Evolutionary conservation across 345 rosid genomes (phyloP).

Genomic region (Sonneratia caseolaris): DNA sequence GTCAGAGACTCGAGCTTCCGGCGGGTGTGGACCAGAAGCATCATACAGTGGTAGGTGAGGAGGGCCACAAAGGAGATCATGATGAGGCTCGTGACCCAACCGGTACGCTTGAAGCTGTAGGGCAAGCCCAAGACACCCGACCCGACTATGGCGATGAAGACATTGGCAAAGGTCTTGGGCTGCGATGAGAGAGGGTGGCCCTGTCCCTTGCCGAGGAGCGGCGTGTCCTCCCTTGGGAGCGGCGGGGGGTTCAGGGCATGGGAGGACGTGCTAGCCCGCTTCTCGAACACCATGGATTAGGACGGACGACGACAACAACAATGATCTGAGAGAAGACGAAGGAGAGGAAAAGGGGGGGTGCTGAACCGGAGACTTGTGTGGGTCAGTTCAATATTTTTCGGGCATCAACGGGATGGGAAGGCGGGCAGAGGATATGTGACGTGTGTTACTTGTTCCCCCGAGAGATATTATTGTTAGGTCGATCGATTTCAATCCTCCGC

Average conservation of each 20-base stretch:
- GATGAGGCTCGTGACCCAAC: conserved; percentile 70
- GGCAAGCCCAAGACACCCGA: conserved; percentile 91
- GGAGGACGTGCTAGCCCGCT: conserved; percentile 38
- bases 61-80: conserved; percentile 48
- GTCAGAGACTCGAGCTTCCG: conserved; percentile 50
- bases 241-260: conserved; percentile 16
- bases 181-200: conserved; percentile 38
- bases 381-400: too few species aligned
- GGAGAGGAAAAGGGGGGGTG: not conserved
- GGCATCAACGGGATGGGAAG: too few species aligned
- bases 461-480: too few species aligned
- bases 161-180: conserved; percentile 75
- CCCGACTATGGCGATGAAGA: conserved; percentile 78
- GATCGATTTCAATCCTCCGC: too few species aligned
- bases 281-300: conserved; percentile 32
- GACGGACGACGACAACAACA: not conserved
- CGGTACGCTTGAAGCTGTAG: conserved; percentile 77
- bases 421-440: too few species aligned
- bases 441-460: too few species aligned
- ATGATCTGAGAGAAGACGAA: not conserved
- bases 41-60: conserved; percentile 61
- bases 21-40: conserved; percentile 67
- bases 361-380: too few species aligned
- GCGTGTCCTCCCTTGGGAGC: conserved; percentile 45
- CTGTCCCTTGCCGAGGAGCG: conserved; percentile 38